These are phyloP conservation scores for Bidens hawaiensis DNA, from an alignment of 140 eudicot species.

Conservation along the genomic window DNA sequence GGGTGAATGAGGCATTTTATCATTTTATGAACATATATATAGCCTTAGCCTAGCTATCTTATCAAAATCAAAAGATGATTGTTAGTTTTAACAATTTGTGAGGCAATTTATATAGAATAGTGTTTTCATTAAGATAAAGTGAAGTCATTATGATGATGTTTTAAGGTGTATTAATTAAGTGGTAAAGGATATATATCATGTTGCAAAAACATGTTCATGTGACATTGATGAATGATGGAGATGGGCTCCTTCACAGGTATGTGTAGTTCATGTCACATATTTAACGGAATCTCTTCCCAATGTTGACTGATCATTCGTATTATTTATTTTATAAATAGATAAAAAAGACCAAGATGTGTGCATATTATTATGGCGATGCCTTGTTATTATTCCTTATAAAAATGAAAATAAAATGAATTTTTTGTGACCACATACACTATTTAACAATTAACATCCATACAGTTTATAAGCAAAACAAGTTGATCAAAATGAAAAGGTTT, in stretches of 20 bases:
- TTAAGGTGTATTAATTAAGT: not conserved
- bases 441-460: too few relatives aligned
- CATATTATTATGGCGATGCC: not conserved
- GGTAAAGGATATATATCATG: too few relatives aligned
- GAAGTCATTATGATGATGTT: not conserved
- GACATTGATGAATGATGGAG: slow-evolving; percentile 14
- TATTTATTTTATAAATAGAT: not conserved
- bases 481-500: too few relatives aligned
- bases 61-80: not conserved
- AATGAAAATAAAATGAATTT: not conserved
- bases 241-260: slow-evolving; percentile 23
- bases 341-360: not conserved
- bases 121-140: too few relatives aligned
- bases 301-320: slow-evolving; percentile 33
- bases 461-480: too few relatives aligned
- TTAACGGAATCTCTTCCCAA: slow-evolving; percentile 11
- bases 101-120: not conserved
- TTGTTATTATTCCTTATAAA: not conserved
- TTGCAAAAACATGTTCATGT: slow-evolving; percentile 21
- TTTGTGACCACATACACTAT: not conserved
- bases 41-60: too few relatives aligned
- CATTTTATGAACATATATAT: too few relatives aligned
- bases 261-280: slow-evolving; percentile 27
- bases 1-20: slow-evolving; percentile 2
- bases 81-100: not conserved